phyloP scores from a whole-genome alignment of 1,139 yeast species.

The Scheffersomyces segobiensis region DNA sequence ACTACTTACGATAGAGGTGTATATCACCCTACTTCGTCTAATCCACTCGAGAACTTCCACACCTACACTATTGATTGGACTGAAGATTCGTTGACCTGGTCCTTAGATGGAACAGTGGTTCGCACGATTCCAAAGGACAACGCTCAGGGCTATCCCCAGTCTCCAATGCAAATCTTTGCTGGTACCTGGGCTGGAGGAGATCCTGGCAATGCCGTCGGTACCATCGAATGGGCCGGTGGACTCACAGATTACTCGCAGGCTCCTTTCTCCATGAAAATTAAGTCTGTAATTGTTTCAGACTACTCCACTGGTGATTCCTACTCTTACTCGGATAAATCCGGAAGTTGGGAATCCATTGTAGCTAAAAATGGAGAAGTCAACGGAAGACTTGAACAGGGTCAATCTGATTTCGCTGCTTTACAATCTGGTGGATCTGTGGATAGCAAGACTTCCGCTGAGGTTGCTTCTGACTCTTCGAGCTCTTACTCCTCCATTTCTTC shows the following conservation, averaged over 20 bases:
- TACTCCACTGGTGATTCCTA: slow-evolving; percentile 79
- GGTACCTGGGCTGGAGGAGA: slow-evolving; percentile 89
- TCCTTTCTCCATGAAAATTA: slow-evolving; percentile 70
- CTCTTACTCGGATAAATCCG: slow-evolving; percentile 62
- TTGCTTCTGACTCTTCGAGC: slow-evolving; percentile 5
- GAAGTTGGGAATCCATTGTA: slow-evolving; percentile 66
- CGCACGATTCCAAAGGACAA: slow-evolving; percentile 56
- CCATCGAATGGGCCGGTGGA: slow-evolving; percentile 88
- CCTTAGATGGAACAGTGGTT: slow-evolving; percentile 59
- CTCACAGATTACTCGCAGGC: slow-evolving; percentile 61
- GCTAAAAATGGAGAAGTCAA: slow-evolving; percentile 64
- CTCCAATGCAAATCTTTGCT: slow-evolving; percentile 70
- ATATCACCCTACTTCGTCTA: slow-evolving; percentile 53
- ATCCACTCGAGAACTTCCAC: slow-evolving; percentile 57
- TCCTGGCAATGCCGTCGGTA: slow-evolving; percentile 61
- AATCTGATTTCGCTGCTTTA: slow-evolving; percentile 47
- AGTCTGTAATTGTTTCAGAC: slow-evolving; percentile 64
- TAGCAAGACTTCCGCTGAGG: not conserved
- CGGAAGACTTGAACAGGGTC: slow-evolving; percentile 57
- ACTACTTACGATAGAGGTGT: slow-evolving; percentile 78
- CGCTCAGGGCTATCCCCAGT: slow-evolving; percentile 70
- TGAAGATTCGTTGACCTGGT: slow-evolving; percentile 58
- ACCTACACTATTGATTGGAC: slow-evolving; percentile 87
- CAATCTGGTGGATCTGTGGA: slow-evolving; percentile 19
- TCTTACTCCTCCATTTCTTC: slow-evolving; percentile 6